Conservation (phyloP, 2,329 filamentous ascomycete species). For the Sphaerostilbella broomeana region DNA sequence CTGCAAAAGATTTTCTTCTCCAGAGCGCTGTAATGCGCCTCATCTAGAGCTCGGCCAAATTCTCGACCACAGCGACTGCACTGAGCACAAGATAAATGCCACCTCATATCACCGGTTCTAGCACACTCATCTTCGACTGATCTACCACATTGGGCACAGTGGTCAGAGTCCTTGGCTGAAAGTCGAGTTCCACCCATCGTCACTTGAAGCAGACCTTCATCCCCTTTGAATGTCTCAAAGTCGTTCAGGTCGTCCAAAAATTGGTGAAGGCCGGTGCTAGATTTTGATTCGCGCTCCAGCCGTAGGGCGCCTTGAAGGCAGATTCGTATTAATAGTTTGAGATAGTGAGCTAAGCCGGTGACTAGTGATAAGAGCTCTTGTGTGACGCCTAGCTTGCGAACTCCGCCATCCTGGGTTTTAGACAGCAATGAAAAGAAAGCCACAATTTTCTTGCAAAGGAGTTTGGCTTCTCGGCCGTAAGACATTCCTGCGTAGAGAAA, state of each 20-base stretch:
- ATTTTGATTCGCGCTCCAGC: slow-evolving; percentile 76
- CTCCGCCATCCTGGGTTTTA: slow-evolving; percentile 87
- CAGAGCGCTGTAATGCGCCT: slow-evolving; percentile 63
- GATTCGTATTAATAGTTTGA: slow-evolving; percentile 95
- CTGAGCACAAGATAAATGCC: slow-evolving; percentile 76
- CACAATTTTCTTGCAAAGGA: slow-evolving; percentile 99
- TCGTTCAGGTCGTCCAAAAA: slow-evolving; percentile 81
- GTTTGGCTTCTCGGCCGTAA: slow-evolving; percentile 92
- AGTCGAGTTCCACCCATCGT: slow-evolving; percentile 59
- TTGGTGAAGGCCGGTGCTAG: slow-evolving; percentile 66
- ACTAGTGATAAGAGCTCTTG: slow-evolving; percentile 97
- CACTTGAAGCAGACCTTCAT: slow-evolving; percentile 62
- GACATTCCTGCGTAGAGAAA: slow-evolving; percentile 58
- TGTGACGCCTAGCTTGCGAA: slow-evolving; percentile 86
- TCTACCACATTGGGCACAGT: slow-evolving; percentile 73
- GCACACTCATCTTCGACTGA: slow-evolving; percentile 94
- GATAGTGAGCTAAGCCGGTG: slow-evolving; percentile 90
- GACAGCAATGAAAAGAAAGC: slow-evolving; percentile 94
- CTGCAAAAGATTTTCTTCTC: slow-evolving; percentile 66
- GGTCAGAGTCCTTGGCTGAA: slow-evolving; percentile 72
- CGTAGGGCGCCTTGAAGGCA: slow-evolving; percentile 90
- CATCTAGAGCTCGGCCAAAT: slow-evolving; percentile 59
- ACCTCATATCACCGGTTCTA: slow-evolving; percentile 65
- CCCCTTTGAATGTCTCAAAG: slow-evolving; percentile 69
- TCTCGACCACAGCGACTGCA: slow-evolving; percentile 63